Evolutionary conservation across 1,284 basidiomycete genomes (phyloP), one percentile per base, ranked within the genome.

Genomic region (Moesziomyces parantarcticus): DNA sequence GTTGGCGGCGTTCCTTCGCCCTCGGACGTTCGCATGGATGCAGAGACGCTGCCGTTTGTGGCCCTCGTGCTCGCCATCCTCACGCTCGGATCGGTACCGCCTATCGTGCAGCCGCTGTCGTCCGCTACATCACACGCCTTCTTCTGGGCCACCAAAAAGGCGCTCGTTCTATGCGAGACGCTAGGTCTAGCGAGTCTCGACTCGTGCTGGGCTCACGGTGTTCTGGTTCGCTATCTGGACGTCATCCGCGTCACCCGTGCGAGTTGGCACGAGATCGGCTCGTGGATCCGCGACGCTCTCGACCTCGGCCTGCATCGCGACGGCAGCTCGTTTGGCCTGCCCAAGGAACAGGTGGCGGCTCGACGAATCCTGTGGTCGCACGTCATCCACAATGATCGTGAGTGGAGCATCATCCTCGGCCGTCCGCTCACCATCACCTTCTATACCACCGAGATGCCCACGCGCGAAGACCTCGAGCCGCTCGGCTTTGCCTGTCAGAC

Each of bases 101-200:
- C 65, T 10, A 68, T 65, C 21, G 71, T 69, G 11, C 71, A 74
- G 34, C 71, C 71, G n/a, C 52, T 74, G 7, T 65, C 71, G 14
- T 64, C 65, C 7, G 61, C 61, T 4, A 69, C 66, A 14, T 70
- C 66, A 16, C 66, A 75, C 34, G 56, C 72, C 4, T 67, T 75
- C 50, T 75, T 75, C 46, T 75, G 72, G 72, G 72, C 72, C 5
- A 63, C 62, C 10, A 75, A 75, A 8, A 75, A 75, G 50, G 72
- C 67, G 20, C 54, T 75, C 7, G 67, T 69, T 14, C 40, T 75
- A 9, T 75, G 72, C 54, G 72, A 75, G 45, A 69, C 62, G 43
- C 48, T 75, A 14, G 72, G 72, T 0, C 26, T 75, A 39, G 67
- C 72, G 7, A 70, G 72, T 40, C 26, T 75, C 40, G 66, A 75